Evolutionary conservation across 768 basidiomycete genomes (phyloP).

Genomic region (Lactarius pseudohatsudake): DNA sequence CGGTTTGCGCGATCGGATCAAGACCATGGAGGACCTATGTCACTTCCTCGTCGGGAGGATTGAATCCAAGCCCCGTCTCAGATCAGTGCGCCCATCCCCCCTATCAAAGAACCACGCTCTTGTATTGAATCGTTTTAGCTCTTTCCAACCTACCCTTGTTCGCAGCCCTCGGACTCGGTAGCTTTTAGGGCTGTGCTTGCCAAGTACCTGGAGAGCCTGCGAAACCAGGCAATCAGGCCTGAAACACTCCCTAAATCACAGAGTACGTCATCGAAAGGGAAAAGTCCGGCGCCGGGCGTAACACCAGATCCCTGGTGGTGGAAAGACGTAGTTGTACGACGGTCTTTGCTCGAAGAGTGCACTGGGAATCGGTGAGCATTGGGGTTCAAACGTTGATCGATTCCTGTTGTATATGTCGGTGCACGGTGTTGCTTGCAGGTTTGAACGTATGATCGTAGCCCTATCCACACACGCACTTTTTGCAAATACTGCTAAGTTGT

Average conservation of each 20-base stretch:
- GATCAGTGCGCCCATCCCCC: conserved; percentile 29
- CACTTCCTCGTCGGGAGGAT: conserved; percentile 51
- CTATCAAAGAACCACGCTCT: conserved; percentile 20
- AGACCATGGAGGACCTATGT: conserved; percentile 51
- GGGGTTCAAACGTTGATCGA: conserved; percentile 6
- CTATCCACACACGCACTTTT: conserved; percentile 53
- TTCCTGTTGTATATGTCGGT: conserved; percentile 7
- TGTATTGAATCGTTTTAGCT: conserved; percentile 37
- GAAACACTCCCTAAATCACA: conserved; percentile 27
- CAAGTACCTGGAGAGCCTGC: conserved; percentile 50
- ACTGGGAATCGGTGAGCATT: conserved; percentile 46
- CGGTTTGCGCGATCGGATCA: conserved; percentile 51
- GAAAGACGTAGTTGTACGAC: conserved; percentile 56
- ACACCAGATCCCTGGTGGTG: conserved; percentile 47
- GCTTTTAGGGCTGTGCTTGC: conserved; percentile 52
- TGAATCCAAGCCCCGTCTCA: conserved; percentile 37
- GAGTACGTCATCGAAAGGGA: conserved; percentile 28
- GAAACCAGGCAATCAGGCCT: conserved; percentile 42
- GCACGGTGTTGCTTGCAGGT: conserved; percentile 38
- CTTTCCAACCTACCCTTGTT: conserved; percentile 51
- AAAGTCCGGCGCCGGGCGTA: conserved; percentile 17
- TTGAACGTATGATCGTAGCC: conserved; percentile 50
- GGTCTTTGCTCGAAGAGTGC: conserved; percentile 56
- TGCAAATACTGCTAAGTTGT: conserved; percentile 32
- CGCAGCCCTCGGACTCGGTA: conserved; percentile 50